Evolutionary conservation across 345 rosid genomes (phyloP), one percentile per base, ranked within the genome.

Genomic region (Alliaria petiolata): DNA sequence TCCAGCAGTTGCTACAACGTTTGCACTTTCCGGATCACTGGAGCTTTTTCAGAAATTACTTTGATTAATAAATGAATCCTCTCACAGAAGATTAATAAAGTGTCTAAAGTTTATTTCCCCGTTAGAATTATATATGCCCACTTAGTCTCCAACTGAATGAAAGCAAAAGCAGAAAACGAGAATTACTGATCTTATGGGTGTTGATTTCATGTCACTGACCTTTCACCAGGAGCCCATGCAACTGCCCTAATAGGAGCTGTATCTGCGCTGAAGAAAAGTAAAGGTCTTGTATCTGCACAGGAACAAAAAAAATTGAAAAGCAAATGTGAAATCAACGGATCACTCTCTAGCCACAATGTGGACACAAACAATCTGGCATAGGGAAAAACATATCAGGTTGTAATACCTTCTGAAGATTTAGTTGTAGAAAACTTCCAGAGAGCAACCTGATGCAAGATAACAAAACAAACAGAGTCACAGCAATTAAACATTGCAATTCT

Each of bases 251-350:
- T 85, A 62, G 93, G 89, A 71, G 75, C 65, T 34, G 92, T 89
- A 78, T 91, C 99, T 20, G 99, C 96, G 73, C 85, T 83, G 77
- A 91, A 95, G 80, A 81, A 78, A 59, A 91, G 93, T 61, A 91
- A 67, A 63, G 99, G 98, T 75, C 87, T 91, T 43, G 95, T 76
- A 83, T 95, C 96, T 95, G 87, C 82, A 81, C 42, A 57, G 67
- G n/a, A n/a, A n/a, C n/a, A 20, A 53, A 62, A 75, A 35, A 17
- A 25, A 20, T 3, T 14, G 1, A 28, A 44, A 66, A 42, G 54
- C 69, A 9, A 60, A 59, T 10, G 31, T 43, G 30, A 46, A 50
- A 31, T 47, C 30, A 42, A 60, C 30, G 59, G 30, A 42, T 61
- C 35, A 55, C 54, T 64, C 51, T 53, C 35, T 22, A 42, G 36